These are phyloP conservation scores for Colletotrichum sp. DNA, from an alignment of 2,329 filamentous ascomycete genomes.

Conservation along the genomic window DNA sequence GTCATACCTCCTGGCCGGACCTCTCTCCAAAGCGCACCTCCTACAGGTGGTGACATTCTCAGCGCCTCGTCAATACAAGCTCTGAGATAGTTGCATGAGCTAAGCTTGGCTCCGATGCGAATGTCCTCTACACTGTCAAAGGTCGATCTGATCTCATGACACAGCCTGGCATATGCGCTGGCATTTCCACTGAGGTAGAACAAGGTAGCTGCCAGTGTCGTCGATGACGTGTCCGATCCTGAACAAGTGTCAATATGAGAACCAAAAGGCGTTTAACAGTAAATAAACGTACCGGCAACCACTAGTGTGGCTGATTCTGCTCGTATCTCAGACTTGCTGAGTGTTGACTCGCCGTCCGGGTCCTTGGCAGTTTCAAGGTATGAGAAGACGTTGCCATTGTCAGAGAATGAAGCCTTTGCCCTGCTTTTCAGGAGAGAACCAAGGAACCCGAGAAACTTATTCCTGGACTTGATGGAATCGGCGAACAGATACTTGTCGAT, in stretches of 20 bases:
- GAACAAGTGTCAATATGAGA: neutral
- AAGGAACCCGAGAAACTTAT: conserved; percentile 4
- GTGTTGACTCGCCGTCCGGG: conserved; percentile 45
- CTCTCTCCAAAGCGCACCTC: conserved; percentile 19
- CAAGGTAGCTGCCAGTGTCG: conserved; percentile 37
- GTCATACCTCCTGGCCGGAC: conserved; percentile 1
- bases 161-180: conserved; percentile 30
- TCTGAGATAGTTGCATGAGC: conserved; percentile 40
- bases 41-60: conserved; percentile 22
- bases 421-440: conserved; percentile 14
- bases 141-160: conserved; percentile 34
- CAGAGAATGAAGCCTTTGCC: conserved; percentile 24
- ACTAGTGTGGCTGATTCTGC: conserved; percentile 43
- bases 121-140: conserved; percentile 42
- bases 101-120: conserved; percentile 32
- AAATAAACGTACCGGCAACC: conserved; percentile 20
- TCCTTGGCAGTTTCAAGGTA: conserved; percentile 51
- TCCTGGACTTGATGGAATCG: neutral
- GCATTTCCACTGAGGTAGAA: conserved; percentile 43
- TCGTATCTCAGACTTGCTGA: conserved; percentile 42
- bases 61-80: conserved; percentile 41
- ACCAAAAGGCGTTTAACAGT: neutral
- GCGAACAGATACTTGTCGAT: neutral
- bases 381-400: conserved; percentile 52
- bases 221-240: conserved; percentile 44